These are phyloP conservation scores for Daldinia concentrica DNA, from an alignment of 495 filamentous ascomycete species.

Conservation along the genomic window DNA sequence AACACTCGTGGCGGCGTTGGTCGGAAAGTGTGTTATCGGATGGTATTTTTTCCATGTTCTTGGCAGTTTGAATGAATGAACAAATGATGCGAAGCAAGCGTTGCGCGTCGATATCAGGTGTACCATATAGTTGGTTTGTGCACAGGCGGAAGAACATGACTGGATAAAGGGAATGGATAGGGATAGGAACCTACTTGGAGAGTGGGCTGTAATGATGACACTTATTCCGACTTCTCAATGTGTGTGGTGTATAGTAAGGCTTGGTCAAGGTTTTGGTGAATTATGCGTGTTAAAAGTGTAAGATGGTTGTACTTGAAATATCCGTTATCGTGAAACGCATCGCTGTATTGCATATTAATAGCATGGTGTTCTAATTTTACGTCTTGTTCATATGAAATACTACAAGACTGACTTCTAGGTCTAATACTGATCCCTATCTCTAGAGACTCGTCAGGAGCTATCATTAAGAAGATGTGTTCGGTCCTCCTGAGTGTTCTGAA, in stretches of 20 bases:
- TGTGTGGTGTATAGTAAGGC: not conserved
- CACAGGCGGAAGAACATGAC: constrained; percentile 9
- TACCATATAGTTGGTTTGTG: constrained; percentile 17
- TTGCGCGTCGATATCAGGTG: constrained; percentile 14
- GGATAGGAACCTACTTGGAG: constrained; percentile 16
- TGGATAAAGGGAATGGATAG: constrained; percentile 8
- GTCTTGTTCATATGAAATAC: no score
- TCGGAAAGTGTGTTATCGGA: constrained; percentile 23
- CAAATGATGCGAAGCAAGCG: constrained; percentile 30
- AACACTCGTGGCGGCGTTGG: constrained; percentile 41
- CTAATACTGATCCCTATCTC: no score
- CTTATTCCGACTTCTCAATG: not conserved
- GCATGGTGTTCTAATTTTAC: no score
- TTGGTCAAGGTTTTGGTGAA: not conserved
- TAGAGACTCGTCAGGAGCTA: no score
- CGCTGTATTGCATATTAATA: no score
- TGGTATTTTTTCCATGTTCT: not conserved
- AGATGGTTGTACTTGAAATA: no score
- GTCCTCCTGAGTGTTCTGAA: no score
- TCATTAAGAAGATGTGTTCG: no score
- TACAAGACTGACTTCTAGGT: no score
- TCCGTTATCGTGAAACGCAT: no score
- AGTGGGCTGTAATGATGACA: constrained; percentile 21
- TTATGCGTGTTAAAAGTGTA: not conserved
- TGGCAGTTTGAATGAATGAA: constrained; percentile 8